phyloP scores from a whole-genome alignment of 371 early-diverging fungal genomes.

The Fennellomyces sp. region DNA sequence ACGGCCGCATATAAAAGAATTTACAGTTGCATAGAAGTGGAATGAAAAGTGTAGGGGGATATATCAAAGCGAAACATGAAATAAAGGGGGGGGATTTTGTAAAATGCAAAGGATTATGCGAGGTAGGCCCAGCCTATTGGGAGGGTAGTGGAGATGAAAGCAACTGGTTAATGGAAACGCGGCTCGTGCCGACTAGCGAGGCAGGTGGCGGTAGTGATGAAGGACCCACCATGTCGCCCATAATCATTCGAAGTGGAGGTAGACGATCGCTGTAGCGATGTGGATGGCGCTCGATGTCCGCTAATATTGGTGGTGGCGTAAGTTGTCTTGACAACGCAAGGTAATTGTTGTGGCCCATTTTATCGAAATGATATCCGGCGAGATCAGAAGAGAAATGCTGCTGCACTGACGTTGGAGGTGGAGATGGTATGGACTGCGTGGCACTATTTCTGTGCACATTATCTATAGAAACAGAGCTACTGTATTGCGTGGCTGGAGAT shows the following conservation, averaged over 20 bases:
- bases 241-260: constrained; percentile 16
- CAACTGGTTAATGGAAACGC: constrained; percentile 11
- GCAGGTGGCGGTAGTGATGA: neutral
- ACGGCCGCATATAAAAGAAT: too few species aligned
- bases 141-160: constrained; percentile 8
- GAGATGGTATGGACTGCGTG: constrained; percentile 8
- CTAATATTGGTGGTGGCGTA: constrained; percentile 7
- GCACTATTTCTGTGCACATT: neutral
- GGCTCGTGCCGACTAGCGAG: neutral
- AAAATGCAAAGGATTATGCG: neutral
- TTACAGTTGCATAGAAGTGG: too few species aligned
- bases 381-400: constrained; percentile 5
- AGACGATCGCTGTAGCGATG: constrained; percentile 10
- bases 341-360: neutral
- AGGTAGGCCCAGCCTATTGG: neutral
- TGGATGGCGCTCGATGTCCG: constrained; percentile 6
- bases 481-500: neutral
- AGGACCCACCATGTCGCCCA: constrained; percentile 9
- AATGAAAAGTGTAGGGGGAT: too few species aligned
- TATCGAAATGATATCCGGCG: constrained; percentile 11
- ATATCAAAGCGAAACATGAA: too few species aligned
- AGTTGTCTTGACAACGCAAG: constrained; percentile 3
- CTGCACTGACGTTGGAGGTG: constrained; percentile 7
- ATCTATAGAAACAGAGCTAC: neutral
- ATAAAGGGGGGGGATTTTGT: neutral